Base-by-base conservation (phyloP, 768 basidiomycete genomes). In the Suillus subalutaceus region DNA sequence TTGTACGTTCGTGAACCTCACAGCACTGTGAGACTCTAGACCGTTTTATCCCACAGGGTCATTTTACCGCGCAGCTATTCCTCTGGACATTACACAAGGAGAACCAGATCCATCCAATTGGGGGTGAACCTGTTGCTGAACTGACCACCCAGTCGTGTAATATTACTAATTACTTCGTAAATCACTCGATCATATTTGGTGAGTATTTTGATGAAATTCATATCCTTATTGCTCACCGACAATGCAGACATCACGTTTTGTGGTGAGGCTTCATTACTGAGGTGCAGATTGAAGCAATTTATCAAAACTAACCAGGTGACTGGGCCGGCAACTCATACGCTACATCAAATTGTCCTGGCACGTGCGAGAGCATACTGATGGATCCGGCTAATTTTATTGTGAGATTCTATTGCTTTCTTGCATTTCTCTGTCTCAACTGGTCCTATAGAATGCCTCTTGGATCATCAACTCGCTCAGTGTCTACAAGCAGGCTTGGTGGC, bases 311-410 rank as follows among this genome's bases (percentile, higher is more conserved):
- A 67, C 15, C 59, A 91, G 90, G 89, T 70, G 91, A 92, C 77
- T 93, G 92, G 92, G 92, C 92, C 18, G 92, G 91, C 35, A 92
- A 92, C 73, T 88, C 90, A 6, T 93, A 93, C 70, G 83, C 86
- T 6, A 90, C 90, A 12, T 88, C 85, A 2, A 84, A 84, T 23
- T 93, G 92, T 69, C 90, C 92, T 6, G 92, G 91, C 48, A 89
- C 90, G 38, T 94, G 92, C 71, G 72, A 82, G 23, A 82, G 84
- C 13, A 81, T 81, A 65, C 73, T 93, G 44, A 86, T 83, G 82
- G 81, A 92, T 72, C 91, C 92, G 1, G 72, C 72, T 3, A 93
- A 92, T 73, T 93, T 93, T 70, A 87, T 83, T 72, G 92, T 88
- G 77, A 61, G 88, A 60, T 77, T 26, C 46, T 26, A 18, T 30